phyloP scores from a whole-genome alignment of 805 yeast genomes.

The Yamadazyma insecticola region DNA sequence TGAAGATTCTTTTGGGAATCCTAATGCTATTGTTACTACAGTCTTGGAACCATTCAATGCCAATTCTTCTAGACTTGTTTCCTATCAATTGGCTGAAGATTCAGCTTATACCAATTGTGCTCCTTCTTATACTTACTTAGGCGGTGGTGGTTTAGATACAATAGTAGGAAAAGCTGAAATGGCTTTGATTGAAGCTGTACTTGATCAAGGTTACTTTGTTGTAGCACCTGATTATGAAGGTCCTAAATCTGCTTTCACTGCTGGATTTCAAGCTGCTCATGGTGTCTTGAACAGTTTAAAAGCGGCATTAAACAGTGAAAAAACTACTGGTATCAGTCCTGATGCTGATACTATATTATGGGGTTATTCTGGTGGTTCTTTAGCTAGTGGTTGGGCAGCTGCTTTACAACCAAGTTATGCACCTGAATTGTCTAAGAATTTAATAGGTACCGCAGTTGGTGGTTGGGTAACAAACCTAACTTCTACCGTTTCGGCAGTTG shows the following conservation, averaged over 20 bases:
- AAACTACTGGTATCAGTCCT: constrained; percentile 14
- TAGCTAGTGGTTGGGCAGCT: constrained; percentile 37
- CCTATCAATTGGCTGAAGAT: constrained; percentile 28
- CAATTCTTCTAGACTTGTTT: constrained; percentile 19
- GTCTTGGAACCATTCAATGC: constrained; percentile 26
- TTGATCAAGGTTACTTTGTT: constrained; percentile 28
- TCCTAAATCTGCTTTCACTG: constrained; percentile 25
- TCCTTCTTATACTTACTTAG: constrained; percentile 19
- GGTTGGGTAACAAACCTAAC: constrained; percentile 33
- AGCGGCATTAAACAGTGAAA: constrained; percentile 17
- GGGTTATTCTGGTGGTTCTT: constrained; percentile 39
- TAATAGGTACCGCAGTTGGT: constrained; percentile 31
- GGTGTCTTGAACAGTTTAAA: constrained; percentile 27
- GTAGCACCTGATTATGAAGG: constrained; percentile 35
- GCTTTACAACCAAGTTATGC: constrained; percentile 33
- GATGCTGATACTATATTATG: constrained; percentile 21
- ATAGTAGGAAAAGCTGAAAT: constrained; percentile 13
- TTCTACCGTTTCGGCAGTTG: constrained; percentile 18
- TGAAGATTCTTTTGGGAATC: constrained; percentile 20
- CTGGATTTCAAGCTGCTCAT: constrained; percentile 27
- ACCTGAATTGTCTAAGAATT: constrained; percentile 21
- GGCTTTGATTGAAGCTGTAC: constrained; percentile 14
- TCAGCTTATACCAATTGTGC: constrained; percentile 22
- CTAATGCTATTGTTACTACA: constrained; percentile 22
- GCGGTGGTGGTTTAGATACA: constrained; percentile 13